Base-by-base conservation (phyloP, 805 yeast genomes). In the Wickerhamiella sergipiensis region DNA sequence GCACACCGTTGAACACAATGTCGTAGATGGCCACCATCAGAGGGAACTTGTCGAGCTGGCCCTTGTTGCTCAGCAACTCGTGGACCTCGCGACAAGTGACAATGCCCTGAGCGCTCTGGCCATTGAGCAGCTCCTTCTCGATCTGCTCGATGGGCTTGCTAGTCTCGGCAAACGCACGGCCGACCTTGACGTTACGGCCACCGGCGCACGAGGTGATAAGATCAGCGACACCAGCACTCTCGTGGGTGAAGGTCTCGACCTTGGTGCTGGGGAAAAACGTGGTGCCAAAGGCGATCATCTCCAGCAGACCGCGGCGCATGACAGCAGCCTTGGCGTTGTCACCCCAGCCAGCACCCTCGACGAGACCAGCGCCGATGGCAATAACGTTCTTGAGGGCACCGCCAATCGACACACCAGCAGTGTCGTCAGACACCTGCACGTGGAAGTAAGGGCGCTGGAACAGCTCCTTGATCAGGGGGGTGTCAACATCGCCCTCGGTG, bases 361-460 rank as follows among this genome's bases (percentile, higher is more conserved):
- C 97, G 65, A 92, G 85, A 51, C 98, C 98, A 55, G 94, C 96
- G 57, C 95, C 94, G 64, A 88, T 73, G 38, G 98, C 98, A 55
- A 90, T 90, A 49, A 92, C 85, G 70, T 92, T 92, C 73, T 92
- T 92, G 68, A 92, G 77, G 10, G 98, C 98, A 65, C 98, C 98
- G 44, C 95, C 95, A 54, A 92, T 78, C 2, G 96, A 86, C 52
- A 88, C 92, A 66, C 98, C 98, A 22, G 94, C 94, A 52, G 90
- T 95, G 67, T 92, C 98, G 53, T 81, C 81, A 53, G 87, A 78
- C 53, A 90, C 95, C 63, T 85, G 77, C 40, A 92, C 98, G 69
- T 92, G 97, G 86, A 92, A 92, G 75, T 92, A 92, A 33, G 95
- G 90, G 73, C 97, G 81, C 75, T 92, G 97, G 85, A 92, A 90